These are phyloP conservation scores for Candolleomyces aberdarensis DNA, from an alignment of 768 basidiomycete genomes.

Conservation along the genomic window DNA sequence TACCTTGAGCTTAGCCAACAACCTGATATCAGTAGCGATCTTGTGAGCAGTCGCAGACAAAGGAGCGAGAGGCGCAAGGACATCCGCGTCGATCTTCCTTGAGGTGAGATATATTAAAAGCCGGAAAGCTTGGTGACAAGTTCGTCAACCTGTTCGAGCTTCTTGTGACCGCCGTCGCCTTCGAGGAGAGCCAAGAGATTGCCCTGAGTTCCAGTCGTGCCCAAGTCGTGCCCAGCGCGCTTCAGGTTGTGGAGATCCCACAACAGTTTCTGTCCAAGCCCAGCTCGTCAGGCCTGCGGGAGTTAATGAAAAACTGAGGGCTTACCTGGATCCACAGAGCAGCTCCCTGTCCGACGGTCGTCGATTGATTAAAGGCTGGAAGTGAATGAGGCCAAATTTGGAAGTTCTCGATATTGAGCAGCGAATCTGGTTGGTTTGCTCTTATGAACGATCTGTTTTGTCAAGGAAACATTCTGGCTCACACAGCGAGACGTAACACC, in stretches of 20 bases:
- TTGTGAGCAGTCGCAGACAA: constrained; percentile 96
- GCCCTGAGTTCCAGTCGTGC: constrained; percentile 98
- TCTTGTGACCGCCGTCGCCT: constrained; percentile 91
- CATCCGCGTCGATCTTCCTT: constrained; percentile 94
- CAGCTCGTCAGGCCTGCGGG: no score
- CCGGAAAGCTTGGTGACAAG: constrained; percentile 90
- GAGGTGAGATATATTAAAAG: constrained; percentile 93
- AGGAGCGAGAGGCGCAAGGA: constrained; percentile 84
- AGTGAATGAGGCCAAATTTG: constrained; percentile 96
- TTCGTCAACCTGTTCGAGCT: constrained; percentile 87
- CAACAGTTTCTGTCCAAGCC: constrained; percentile 65
- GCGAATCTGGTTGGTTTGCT: constrained; percentile 55
- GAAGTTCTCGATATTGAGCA: constrained; percentile 78
- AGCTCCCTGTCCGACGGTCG: constrained; percentile 95
- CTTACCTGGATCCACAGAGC: constrained; percentile 92
- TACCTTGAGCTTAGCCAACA: constrained; percentile 92
- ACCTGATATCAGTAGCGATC: constrained; percentile 91
- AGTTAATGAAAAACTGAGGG: neutral
- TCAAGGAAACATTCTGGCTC: constrained; percentile 18
- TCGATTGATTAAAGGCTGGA: constrained; percentile 97
- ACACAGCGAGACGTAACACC: constrained; percentile 99
- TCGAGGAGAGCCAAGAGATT: constrained; percentile 93
- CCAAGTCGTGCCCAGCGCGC: constrained; percentile 87
- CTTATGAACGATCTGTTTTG: neutral
- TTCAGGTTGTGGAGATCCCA: constrained; percentile 96